Evolutionary conservation across 2,329 filamentous ascomycete species (phyloP), one percentile per base, ranked within the genome.

Genomic region (Microdochium bolleyi): DNA sequence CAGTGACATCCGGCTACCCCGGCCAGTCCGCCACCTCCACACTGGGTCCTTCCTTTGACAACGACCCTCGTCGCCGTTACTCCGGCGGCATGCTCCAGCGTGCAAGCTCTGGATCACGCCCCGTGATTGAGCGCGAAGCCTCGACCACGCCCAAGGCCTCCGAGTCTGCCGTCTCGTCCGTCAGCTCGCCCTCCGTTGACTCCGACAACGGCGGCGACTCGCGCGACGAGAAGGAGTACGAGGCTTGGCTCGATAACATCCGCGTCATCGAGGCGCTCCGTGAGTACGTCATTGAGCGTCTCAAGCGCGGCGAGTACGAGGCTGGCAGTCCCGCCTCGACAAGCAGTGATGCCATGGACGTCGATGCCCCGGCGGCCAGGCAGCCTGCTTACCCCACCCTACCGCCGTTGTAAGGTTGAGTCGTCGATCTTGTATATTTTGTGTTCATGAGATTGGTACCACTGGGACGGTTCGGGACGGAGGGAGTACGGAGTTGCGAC

Each of bases 11-110:
- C 48, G 85, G 86, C 65, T 89, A 87, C 62, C 78, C 80, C 1
- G 78, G 84, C 27, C 84, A 87, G 57, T 80, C 83, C 2, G 82
- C 84, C 37, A 84, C 87, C 2, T 84, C 88, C 14, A 87, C 85
- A 22, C 79, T 92, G 16, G 88, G 86, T 1, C 79, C 83, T 14
- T 84, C 73, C 62, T 87, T 85, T 57, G 82, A 84, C 54, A 73
- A 71, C 56, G 81, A 82, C 58, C 80, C 82, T 63, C 80, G 83
- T 49, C 81, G 83, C 50, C 80, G 83, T 55, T 86, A 82, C 69
- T 83, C 82, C 32, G 83, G 83, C 41, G 82, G 83, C 49, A 80
- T 87, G 75, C 78, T 87, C 44, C 84, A 87, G 69, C 77, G 78
- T 51, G 77, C 78, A 44, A 75, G 70, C 57, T 71, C 69, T 19